A percentile compares a stretch with the other conserved stretches of the same genome.
These are phyloP conservation scores for Alternaria incomplexa DNA, from an alignment of 2,329 filamentous ascomycete species.

Conservation along the genomic window DNA sequence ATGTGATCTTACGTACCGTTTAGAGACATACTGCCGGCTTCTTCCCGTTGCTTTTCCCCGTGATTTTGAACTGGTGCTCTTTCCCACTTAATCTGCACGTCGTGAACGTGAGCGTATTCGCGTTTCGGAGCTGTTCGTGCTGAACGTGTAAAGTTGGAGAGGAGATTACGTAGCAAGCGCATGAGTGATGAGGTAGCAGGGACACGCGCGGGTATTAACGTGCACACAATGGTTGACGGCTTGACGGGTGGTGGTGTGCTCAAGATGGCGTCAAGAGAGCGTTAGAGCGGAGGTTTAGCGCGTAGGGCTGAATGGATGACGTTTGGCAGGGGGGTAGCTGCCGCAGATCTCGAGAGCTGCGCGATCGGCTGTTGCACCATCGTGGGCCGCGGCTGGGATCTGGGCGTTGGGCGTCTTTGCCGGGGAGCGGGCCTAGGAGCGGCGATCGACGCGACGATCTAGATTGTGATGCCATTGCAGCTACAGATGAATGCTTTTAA, in stretches of 20 bases:
- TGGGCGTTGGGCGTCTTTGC: background rate
- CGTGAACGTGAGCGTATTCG: conserved; percentile 40
- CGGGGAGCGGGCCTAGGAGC: background rate
- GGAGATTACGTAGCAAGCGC: conserved; percentile 5
- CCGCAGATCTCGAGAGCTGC: conserved; percentile 5
- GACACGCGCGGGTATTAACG: background rate
- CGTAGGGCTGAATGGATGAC: conserved; percentile 20
- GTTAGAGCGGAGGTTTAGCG: conserved; percentile 7
- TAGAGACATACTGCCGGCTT: conserved; percentile 11
- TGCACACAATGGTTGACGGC: background rate
- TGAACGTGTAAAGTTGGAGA: background rate
- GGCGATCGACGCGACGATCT: conserved; percentile 9
- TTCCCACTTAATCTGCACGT: conserved; percentile 23
- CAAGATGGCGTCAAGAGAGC: conserved; percentile 16
- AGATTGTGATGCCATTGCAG: background rate
- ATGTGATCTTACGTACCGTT: conserved; percentile 10
- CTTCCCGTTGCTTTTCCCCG: conserved; percentile 2
- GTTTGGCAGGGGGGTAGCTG: conserved; percentile 16
- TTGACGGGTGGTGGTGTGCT: conserved; percentile 7
- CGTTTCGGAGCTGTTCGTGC: conserved; percentile 11
- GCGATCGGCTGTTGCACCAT: conserved; percentile 8
- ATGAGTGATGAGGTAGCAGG: background rate
- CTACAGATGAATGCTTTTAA: background rate
- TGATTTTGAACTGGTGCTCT: background rate
- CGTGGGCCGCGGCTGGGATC: background rate